Evolutionary conservation across 73 alveolate genomes (phyloP).

Genomic region (Diophrys appendiculata): DNA sequence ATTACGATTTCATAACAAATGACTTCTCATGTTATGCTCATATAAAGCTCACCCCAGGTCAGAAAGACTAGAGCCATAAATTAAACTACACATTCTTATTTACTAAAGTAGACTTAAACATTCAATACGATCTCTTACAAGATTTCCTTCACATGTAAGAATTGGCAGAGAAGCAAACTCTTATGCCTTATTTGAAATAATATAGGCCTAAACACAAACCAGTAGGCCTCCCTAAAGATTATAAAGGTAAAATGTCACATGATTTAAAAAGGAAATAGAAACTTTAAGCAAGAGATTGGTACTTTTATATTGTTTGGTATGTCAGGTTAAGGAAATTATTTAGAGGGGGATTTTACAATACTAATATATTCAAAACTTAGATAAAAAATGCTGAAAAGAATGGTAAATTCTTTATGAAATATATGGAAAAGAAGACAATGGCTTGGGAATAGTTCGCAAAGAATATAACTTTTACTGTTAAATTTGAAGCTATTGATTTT

Average conservation of each 20-base stretch:
- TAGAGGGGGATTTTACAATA: not conserved
- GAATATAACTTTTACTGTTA: not conserved
- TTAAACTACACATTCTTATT: not conserved
- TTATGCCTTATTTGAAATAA: slow-evolving; percentile 30
- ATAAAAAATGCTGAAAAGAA: not conserved
- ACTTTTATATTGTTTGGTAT: slow-evolving; percentile 54
- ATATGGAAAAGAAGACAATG: not conserved
- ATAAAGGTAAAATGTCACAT: not conserved
- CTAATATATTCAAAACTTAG: not conserved
- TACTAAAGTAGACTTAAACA: slow-evolving; percentile 3
- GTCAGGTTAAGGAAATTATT: slow-evolving; percentile 35
- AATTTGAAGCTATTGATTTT: not conserved
- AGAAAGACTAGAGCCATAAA: not conserved
- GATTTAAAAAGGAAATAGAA: slow-evolving; percentile 38
- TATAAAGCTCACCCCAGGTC: not conserved
- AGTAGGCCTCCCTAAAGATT: not conserved
- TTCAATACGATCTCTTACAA: slow-evolving; percentile 8
- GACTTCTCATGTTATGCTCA: not conserved
- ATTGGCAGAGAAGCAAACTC: slow-evolving; percentile 27
- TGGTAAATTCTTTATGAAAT: not conserved
- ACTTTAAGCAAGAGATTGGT: slow-evolving; percentile 52
- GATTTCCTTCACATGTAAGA: slow-evolving; percentile 21
- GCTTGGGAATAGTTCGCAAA: not conserved
- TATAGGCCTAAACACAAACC: slow-evolving; percentile 49
- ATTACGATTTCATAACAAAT: not conserved